phyloP scores from a whole-genome alignment of 2,329 filamentous ascomycete species.

The Davidsoniella australis region DNA sequence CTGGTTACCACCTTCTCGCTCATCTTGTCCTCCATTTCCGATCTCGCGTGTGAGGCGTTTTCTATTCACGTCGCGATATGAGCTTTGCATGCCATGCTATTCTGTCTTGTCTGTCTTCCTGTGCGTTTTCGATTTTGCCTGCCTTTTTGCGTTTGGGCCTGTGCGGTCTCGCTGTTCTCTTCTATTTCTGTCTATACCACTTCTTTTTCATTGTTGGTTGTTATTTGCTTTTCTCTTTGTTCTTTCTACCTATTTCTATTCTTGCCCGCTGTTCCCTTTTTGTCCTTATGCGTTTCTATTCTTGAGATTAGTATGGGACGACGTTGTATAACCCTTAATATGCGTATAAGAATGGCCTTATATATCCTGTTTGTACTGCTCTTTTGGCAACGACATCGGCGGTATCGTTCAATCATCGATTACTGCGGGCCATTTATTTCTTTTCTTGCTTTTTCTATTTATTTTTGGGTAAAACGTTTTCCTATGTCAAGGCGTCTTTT shows the following conservation, averaged over 20 bases:
- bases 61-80: slow-evolving; percentile 10
- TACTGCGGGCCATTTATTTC: neutral
- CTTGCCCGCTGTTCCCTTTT: slow-evolving; percentile 1
- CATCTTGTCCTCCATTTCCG: slow-evolving; percentile 2
- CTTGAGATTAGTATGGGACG: neutral
- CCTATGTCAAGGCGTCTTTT: slow-evolving; percentile 11
- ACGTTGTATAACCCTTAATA: neutral
- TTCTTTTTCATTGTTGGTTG: slow-evolving; percentile 5
- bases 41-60: slow-evolving; percentile 1
- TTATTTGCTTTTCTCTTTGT: slow-evolving; percentile 3
- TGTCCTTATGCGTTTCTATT: slow-evolving; percentile 1
- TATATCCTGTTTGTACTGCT: neutral
- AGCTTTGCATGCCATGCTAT: slow-evolving; percentile 13
- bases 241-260: neutral
- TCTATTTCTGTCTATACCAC: slow-evolving; percentile 12
- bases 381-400: neutral
- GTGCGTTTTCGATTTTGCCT: slow-evolving; percentile 2
- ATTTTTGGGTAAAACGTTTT: slow-evolving; percentile 9
- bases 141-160: neutral
- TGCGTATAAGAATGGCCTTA: neutral
- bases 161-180: neutral
- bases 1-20: neutral
- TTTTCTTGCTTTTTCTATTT: slow-evolving; percentile 7
- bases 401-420: neutral
- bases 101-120: slow-evolving; percentile 2